Conservation (phyloP, 371 early-diverging fungal genomes). For the Dinochytrium kinnereticum region DNA sequence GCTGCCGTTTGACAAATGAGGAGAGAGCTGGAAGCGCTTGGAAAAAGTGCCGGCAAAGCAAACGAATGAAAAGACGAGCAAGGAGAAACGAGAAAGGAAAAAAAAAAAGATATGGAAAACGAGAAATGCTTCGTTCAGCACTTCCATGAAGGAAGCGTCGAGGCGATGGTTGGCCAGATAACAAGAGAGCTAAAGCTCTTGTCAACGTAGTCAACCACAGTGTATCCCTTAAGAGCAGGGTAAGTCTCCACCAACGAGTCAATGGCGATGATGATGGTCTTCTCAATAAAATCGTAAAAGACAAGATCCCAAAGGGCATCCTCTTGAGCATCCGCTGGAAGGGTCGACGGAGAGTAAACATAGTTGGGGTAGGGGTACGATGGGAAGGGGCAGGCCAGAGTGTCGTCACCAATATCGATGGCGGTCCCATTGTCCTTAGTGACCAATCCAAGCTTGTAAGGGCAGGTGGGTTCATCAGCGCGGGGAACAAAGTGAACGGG, state of each 20-base stretch:
- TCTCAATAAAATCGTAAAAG: conserved; percentile 24
- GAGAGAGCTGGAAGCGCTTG: too few relatives aligned
- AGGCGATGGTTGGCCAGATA: conserved; percentile 5
- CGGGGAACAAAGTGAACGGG: background rate
- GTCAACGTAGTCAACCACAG: conserved; percentile 7
- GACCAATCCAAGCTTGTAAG: conserved; percentile 24
- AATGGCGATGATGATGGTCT: background rate
- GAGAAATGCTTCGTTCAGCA: too few relatives aligned
- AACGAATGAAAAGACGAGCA: too few relatives aligned
- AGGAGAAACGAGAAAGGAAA: too few relatives aligned
- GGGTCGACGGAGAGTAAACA: conserved; percentile 24
- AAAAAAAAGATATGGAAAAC: too few relatives aligned
- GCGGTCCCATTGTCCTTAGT: conserved; percentile 26
- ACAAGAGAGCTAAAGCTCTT: background rate
- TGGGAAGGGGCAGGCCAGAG: conserved; percentile 27
- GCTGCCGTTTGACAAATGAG: too few relatives aligned
- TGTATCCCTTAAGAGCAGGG: background rate
- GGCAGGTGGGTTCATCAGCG: conserved; percentile 9
- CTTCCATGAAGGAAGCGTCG: background rate
- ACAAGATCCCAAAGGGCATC: conserved; percentile 28
- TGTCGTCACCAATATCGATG: conserved; percentile 26
- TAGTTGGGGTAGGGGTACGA: conserved; percentile 17
- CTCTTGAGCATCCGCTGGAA: conserved; percentile 9
- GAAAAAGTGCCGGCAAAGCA: too few relatives aligned
- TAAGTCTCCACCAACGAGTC: background rate